Evolutionary conservation across 495 filamentous ascomycete genomes (phyloP).

Genomic region (Aspergillus nidulans): DNA sequence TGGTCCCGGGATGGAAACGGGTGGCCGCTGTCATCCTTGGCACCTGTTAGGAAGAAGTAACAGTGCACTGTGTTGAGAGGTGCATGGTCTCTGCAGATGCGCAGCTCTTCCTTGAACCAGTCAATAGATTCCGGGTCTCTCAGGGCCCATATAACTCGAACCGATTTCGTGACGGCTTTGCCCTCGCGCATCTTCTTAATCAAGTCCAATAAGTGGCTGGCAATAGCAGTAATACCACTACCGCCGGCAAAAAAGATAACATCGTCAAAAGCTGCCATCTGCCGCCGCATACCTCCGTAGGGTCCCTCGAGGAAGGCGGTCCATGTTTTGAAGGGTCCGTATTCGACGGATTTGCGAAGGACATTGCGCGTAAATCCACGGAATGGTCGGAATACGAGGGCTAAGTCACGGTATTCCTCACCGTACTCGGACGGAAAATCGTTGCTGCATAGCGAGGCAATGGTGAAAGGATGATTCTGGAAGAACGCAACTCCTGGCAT

Average conservation of each 20-base stretch:
- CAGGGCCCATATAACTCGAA: slow-evolving; percentile 88
- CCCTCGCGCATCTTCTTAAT: slow-evolving; percentile 93
- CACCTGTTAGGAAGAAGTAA: slow-evolving; percentile 83
- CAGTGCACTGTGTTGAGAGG: slow-evolving; percentile 81
- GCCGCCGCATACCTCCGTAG: slow-evolving; percentile 89
- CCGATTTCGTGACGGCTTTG: slow-evolving; percentile 84
- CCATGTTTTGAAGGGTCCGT: slow-evolving; percentile 82
- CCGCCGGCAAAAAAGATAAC: slow-evolving; percentile 90
- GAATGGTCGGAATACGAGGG: slow-evolving; percentile 86
- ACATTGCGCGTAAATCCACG: slow-evolving; percentile 82
- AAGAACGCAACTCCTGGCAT: slow-evolving; percentile 87
- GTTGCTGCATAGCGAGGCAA: slow-evolving; percentile 79
- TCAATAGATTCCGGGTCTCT: slow-evolving; percentile 89
- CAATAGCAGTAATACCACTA: slow-evolving; percentile 89
- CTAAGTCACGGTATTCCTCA: slow-evolving; percentile 80
- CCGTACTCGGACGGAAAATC: slow-evolving; percentile 89
- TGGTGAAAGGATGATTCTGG: slow-evolving; percentile 94
- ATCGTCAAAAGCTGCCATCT: slow-evolving; percentile 89
- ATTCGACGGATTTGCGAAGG: slow-evolving; percentile 68
- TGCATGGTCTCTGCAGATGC: slow-evolving; percentile 81
- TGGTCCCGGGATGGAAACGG: slow-evolving; percentile 17
- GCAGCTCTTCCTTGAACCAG: slow-evolving; percentile 95
- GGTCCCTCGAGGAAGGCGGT: slow-evolving; percentile 88
- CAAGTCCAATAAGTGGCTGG: slow-evolving; percentile 82
- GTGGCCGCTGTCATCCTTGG: slow-evolving; percentile 7